Conservation (phyloP, 2,329 filamentous ascomycete genomes). For the Ophiocordyceps unilateralis region DNA sequence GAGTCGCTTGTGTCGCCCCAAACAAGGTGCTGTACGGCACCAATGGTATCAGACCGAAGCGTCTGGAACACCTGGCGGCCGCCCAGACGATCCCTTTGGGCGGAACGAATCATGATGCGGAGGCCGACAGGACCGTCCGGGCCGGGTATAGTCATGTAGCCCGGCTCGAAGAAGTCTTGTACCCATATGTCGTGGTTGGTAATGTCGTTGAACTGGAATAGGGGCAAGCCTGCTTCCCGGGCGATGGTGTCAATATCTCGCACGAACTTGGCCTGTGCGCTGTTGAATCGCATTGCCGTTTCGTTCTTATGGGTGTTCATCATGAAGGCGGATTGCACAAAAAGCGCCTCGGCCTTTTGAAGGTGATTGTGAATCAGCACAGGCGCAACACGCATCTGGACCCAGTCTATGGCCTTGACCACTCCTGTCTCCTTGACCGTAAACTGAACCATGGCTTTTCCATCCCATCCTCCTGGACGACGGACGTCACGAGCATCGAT, state of each 20-base stretch:
- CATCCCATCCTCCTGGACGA: slow-evolving; percentile 11
- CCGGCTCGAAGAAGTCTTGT: slow-evolving; percentile 22
- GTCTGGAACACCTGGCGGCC: slow-evolving; percentile 16
- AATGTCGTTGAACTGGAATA: neutral
- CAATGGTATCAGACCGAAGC: slow-evolving; percentile 12
- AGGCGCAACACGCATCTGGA: slow-evolving; percentile 18
- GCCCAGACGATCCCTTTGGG: slow-evolving; percentile 1
- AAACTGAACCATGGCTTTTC: slow-evolving; percentile 11
- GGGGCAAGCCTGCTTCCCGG: neutral
- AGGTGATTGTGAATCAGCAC: slow-evolving; percentile 20
- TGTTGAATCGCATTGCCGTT: neutral
- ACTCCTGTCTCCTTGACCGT: slow-evolving; percentile 8
- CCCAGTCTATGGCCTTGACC: slow-evolving; percentile 8
- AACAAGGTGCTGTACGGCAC: slow-evolving; percentile 12
- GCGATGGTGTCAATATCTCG: neutral
- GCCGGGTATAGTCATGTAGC: slow-evolving; percentile 20
- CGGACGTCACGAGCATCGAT: slow-evolving; percentile 17
- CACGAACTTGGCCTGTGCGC: neutral
- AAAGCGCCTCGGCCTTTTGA: slow-evolving; percentile 11
- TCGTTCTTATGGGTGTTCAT: neutral
- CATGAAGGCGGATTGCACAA: slow-evolving; percentile 6
- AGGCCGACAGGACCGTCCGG: slow-evolving; percentile 14
- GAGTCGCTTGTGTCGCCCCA: slow-evolving; percentile 7
- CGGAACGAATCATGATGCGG: slow-evolving; percentile 15
- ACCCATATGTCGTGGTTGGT: slow-evolving; percentile 14